A percentile compares a stretch with the other conserved stretches of the same genome.
Conservation (phyloP, 176 grass and related monocot species). For the Cocos nucifera region DNA sequence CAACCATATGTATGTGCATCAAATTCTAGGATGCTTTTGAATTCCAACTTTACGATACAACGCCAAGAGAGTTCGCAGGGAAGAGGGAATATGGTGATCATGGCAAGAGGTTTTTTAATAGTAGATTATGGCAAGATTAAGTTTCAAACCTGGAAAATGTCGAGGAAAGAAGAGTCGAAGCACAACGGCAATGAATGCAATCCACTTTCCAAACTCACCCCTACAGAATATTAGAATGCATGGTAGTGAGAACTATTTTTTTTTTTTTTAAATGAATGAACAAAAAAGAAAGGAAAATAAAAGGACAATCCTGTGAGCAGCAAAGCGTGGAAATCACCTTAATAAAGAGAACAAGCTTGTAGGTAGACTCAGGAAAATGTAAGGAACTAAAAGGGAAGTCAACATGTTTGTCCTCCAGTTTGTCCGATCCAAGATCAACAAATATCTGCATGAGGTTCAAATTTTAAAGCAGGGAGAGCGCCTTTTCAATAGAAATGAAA, state of each 20-base stretch:
- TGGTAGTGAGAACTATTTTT: too few relatives aligned
- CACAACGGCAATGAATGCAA: slow-evolving; percentile 59
- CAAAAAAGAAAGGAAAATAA: not conserved
- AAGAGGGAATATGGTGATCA: not conserved
- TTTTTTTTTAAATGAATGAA: too few relatives aligned
- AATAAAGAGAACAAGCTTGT: slow-evolving; percentile 44
- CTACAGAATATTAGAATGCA: slow-evolving; percentile 23
- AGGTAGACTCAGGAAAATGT: slow-evolving; percentile 84
- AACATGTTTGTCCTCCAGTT: slow-evolving; percentile 98
- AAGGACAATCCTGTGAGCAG: too few relatives aligned
- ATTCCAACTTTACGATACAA: too few relatives aligned
- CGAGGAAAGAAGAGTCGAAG: slow-evolving; percentile 78
- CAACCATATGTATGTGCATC: too few relatives aligned
- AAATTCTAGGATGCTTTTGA: too few relatives aligned
- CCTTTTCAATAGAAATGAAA: not conserved
- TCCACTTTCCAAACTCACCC: slow-evolving; percentile 77
- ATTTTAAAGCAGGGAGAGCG: too few relatives aligned
- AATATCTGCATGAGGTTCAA: slow-evolving; percentile 48
- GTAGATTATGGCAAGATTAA: not conserved
- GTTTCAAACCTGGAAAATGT: slow-evolving; percentile 49
- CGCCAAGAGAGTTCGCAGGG: too few relatives aligned
- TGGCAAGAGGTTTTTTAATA: not conserved
- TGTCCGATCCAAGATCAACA: slow-evolving; percentile 81
- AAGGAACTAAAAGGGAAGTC: slow-evolving; percentile 78
- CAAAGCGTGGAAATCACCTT: slow-evolving; percentile 27